Conservation (phyloP, 495 filamentous ascomycete genomes). For the Sporormia fimetaria region DNA sequence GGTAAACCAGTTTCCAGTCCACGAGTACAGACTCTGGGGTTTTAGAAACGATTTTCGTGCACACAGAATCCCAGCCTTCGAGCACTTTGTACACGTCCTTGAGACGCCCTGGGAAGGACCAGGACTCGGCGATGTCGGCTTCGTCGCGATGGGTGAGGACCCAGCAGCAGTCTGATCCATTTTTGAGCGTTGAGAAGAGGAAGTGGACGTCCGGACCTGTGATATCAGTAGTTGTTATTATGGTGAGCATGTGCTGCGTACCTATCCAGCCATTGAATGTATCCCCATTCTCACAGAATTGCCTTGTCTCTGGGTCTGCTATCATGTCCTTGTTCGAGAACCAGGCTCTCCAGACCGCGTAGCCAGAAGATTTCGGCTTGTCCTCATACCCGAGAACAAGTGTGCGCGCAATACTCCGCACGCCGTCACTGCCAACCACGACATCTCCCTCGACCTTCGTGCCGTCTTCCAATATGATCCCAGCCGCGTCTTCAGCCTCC, state of each 20-base stretch:
- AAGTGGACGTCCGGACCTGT: slow-evolving; percentile 56
- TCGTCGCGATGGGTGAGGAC: slow-evolving; percentile 56
- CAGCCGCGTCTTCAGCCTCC: slow-evolving; percentile 40
- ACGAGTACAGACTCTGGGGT: slow-evolving; percentile 49
- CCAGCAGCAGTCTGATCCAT: slow-evolving; percentile 56
- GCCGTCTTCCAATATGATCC: slow-evolving; percentile 43
- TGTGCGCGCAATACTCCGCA: slow-evolving; percentile 47
- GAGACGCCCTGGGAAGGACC: slow-evolving; percentile 50
- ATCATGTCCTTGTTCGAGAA: slow-evolving; percentile 48
- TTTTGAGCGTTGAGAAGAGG: slow-evolving; percentile 50
- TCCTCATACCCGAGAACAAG: slow-evolving; percentile 49
- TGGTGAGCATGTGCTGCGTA: slow-evolving; percentile 1
- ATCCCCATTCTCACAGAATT: slow-evolving; percentile 53
- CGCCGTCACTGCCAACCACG: slow-evolving; percentile 51
- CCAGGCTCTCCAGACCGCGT: slow-evolving; percentile 52
- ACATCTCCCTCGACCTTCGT: slow-evolving; percentile 40
- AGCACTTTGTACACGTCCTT: slow-evolving; percentile 51
- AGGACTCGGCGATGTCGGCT: slow-evolving; percentile 52
- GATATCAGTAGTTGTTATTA: slow-evolving; percentile 24
- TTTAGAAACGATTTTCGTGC: slow-evolving; percentile 45
- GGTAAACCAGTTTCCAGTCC: slow-evolving; percentile 62
- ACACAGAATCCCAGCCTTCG: slow-evolving; percentile 55
- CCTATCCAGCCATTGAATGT: slow-evolving; percentile 31
- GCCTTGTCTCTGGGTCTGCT: slow-evolving; percentile 49
- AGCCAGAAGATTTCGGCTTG: slow-evolving; percentile 47